Base-by-base conservation (phyloP, 176 grass and related monocot species). In the Juncus inflexus region DNA sequence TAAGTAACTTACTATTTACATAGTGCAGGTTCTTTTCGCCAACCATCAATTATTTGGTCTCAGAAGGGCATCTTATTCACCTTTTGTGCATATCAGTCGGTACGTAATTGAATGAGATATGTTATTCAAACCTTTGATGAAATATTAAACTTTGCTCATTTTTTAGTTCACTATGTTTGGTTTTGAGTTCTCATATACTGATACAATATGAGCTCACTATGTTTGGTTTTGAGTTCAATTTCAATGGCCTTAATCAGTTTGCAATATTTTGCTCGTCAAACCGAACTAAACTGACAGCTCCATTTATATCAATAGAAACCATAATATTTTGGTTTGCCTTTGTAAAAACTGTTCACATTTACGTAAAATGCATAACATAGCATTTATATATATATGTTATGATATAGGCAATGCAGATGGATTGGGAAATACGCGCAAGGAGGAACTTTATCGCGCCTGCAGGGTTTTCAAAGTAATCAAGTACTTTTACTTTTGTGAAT, bases 11-110 rank as follows among this genome's bases (percentile, higher is more conserved):
- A 4, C 58, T 3, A 1, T 71, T 15, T 62, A 52, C 35, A 61
- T n/a, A 8, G 59, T 78, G 43, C 77, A 97, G 92, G 92, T 97
- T 97, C 65, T 97, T 97, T 36, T 56, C 87, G 64, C 87, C 87
- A 57, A 84, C 77, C 15, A 89, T 97, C 67, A 76, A 89, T 41
- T 91, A 79, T 75, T 72, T 97, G 74, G 83, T 69, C 55, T 84
- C 84, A 50, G 80, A 89, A 65, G 80, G 80, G 2, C 92, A 97
- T 67, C 83, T 11, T 53, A 72, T 91, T 66, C 92, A 97, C 37
- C 61, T 97, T 62, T 58, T 97, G 15, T 97, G 92, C 64, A 81
- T 91, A 73, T 89, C 92, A 65, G 13, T 71, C 9, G 67, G 67
- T 71, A 71, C 9, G 57, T n/a, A 57, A 6, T 45, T 28, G 57